These are phyloP conservation scores for Syzygium malaccense DNA, from an alignment of 441 rosid species.

Conservation along the genomic window DNA sequence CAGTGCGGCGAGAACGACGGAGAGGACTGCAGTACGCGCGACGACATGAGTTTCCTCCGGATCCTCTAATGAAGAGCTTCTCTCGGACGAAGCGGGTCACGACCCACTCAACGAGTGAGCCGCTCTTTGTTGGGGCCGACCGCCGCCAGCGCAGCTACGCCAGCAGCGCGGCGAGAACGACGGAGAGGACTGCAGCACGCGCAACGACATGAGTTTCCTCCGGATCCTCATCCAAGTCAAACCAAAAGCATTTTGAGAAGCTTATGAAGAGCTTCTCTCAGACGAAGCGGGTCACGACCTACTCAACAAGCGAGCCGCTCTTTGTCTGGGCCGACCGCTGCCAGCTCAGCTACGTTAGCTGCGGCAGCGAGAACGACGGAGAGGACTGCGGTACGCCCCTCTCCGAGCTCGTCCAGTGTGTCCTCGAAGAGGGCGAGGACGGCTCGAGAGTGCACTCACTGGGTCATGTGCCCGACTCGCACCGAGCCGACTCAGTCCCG, in stretches of 20 bases:
- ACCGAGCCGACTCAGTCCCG: not conserved
- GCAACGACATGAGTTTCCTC: no score
- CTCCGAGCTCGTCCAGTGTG: not conserved
- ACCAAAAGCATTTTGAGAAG: not conserved
- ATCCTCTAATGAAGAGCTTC: not conserved
- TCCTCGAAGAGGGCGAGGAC: not conserved
- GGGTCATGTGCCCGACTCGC: not conserved
- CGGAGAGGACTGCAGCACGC: no score
- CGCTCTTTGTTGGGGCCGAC: no score
- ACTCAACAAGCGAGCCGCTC: no score
- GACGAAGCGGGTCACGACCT: no score
- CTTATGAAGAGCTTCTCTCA: not conserved
- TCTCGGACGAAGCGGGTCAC: not conserved
- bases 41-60: no score
- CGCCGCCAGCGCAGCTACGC: no score
- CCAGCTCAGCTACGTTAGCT: no score
- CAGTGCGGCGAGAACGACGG: constrained; percentile 47
- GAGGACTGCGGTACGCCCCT: not conserved
- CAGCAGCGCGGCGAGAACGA: no score
- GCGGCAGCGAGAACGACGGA: no score
- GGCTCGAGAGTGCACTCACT: not conserved
- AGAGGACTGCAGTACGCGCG: not conserved
- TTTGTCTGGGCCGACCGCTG: no score
- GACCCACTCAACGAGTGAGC: not conserved
- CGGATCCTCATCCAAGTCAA: no score